A percentile compares a stretch with the other conserved stretches of the same genome.
phyloP scores from a whole-genome alignment of 768 basidiomycete genomes.

The Cyclocybe aegerita region DNA sequence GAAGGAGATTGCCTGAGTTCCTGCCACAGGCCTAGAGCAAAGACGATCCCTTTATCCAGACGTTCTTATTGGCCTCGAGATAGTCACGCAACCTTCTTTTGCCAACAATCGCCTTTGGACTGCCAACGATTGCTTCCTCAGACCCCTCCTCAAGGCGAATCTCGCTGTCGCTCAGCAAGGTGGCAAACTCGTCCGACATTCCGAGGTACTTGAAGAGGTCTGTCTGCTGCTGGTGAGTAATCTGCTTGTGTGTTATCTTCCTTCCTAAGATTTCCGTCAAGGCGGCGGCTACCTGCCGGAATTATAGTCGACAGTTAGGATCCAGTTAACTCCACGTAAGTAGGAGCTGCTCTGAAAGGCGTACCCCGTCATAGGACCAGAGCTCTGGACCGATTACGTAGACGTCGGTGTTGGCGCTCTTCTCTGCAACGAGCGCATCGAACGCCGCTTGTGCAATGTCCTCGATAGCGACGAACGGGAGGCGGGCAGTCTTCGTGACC shows the following conservation, averaged over 20 bases:
- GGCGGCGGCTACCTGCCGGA: conserved; percentile 21
- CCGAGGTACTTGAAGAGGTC: conserved; percentile 16
- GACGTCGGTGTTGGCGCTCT: conserved; percentile 22
- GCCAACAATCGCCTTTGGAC: conserved; percentile 20
- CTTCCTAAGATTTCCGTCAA: conserved; percentile 24
- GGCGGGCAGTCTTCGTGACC: conserved; percentile 23
- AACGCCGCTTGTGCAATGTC: conserved; percentile 33
- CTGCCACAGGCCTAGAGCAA: too few relatives aligned
- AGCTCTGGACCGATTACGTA: conserved; percentile 33
- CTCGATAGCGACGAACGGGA: conserved; percentile 28
- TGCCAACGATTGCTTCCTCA: conserved; percentile 17
- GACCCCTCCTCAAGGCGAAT: conserved; percentile 12
- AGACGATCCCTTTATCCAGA: conserved; percentile 1
- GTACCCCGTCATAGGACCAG: conserved; percentile 29
- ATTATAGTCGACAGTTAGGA: background rate
- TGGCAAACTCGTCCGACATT: conserved; percentile 11
- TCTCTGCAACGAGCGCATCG: conserved; percentile 24
- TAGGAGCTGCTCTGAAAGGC: background rate
- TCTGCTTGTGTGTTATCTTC: conserved; percentile 24
- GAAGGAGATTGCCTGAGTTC: too few relatives aligned
- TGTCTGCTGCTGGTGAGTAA: conserved; percentile 18
- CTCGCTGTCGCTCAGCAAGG: conserved; percentile 12
- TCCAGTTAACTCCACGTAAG: too few relatives aligned
- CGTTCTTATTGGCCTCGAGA: conserved; percentile 15
- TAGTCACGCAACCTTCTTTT: conserved; percentile 17